Base-by-base conservation (phyloP, 345 rosid species). In the Viola odorata region DNA sequence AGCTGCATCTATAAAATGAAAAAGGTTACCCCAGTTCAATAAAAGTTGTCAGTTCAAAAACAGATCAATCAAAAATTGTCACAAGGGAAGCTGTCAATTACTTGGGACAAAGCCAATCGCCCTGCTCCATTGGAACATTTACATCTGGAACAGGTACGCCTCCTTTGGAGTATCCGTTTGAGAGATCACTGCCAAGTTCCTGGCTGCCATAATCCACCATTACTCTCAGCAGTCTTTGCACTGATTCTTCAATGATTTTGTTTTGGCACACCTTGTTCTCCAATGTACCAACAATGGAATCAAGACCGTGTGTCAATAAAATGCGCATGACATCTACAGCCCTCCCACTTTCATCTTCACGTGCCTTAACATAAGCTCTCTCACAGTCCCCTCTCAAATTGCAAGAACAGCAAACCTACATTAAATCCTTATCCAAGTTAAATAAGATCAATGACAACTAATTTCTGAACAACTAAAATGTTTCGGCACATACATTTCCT, bases 371-470 rank as follows among this genome's bases (percentile, higher is more conserved):
- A 63, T 82, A 92, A 13, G 94, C 96, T 68, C 96, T 82, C 58
- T 85, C 96, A 77, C 96, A 89, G 68, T 81, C 80, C 62, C 94
- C 98, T 75, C 96, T 84, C 73, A 85, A 78, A 68, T 70, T 80
- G 78, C 96, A 92, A 71, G 88, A 77, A 73, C 98, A 82, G 80
- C 98, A 89, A 65, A 85, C 92, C 96, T 87, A 73, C 66, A 41
- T 23, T 69, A 61, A 68, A 69, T 39, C n/a, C 50, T 47, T 47
- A 12, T 4, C 13, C 13, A 47, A 47, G 50, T 47, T 47, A 47
- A 3, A 23, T 47, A 4, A 47, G 13, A 12, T 47, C 5, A 12
- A 5, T 9, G 4, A 47, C n/a, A 47, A n/a, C 13, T 47, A 47
- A 47, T 47, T 11, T 11, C 12, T 12, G 12, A 6, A 11, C 11